Conservation (phyloP, 1,284 basidiomycete genomes). For the Sutorius eximius region DNA sequence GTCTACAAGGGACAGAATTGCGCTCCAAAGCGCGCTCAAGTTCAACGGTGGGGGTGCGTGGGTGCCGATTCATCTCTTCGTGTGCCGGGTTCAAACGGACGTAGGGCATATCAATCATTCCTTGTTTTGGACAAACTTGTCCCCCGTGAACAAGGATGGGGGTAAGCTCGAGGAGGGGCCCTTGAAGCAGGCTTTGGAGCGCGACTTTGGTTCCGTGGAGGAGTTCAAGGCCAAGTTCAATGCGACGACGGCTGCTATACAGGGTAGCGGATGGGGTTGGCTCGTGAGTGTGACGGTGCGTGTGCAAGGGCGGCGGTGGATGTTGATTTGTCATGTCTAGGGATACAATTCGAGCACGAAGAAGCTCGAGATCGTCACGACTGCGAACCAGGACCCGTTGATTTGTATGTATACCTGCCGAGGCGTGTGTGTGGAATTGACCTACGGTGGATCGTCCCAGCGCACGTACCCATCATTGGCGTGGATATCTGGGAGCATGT, state of each 20-base stretch:
- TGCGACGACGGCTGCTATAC: conserved; percentile 86
- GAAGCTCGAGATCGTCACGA: conserved; percentile 88
- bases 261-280: conserved; percentile 99
- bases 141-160: conserved; percentile 58
- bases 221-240: conserved; percentile 85
- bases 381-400: conserved; percentile 96
- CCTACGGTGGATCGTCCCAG: conserved; percentile 37
- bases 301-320: background rate
- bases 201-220: conserved; percentile 84
- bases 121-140: conserved; percentile 98
- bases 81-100: background rate
- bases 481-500: conserved; percentile 98
- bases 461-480: conserved; percentile 88
- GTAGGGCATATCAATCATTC: conserved; percentile 88
- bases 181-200: conserved; percentile 80
- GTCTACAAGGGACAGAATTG: conserved; percentile 80
- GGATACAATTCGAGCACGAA: conserved; percentile 71
- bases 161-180: conserved; percentile 71
- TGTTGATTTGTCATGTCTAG: conserved; percentile 36
- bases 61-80: background rate
- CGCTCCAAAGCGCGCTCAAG: conserved; percentile 82
- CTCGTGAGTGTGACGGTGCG: conserved; percentile 51
- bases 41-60: conserved; percentile 86
- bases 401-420: conserved; percentile 48
- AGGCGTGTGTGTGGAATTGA: background rate